These are phyloP conservation scores for Peterozyma xylosa DNA, from an alignment of 805 yeast species.

Conservation along the genomic window DNA sequence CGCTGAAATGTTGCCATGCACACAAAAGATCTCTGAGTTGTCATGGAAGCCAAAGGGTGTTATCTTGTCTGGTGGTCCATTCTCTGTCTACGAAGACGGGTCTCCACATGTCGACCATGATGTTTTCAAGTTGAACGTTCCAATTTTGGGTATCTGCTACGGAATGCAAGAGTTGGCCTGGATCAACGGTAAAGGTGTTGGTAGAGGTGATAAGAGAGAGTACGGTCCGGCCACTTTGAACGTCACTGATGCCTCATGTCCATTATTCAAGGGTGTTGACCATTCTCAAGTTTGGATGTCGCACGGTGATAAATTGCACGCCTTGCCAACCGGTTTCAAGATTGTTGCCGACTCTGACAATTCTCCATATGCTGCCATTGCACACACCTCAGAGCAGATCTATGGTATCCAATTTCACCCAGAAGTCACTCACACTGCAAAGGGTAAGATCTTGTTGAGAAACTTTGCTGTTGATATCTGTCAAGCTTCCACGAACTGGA, in stretches of 20 bases:
- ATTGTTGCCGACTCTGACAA: conserved; percentile 86
- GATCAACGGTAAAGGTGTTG: conserved; percentile 91
- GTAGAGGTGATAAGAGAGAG: conserved; percentile 95
- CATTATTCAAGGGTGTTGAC: conserved; percentile 81
- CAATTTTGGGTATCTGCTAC: conserved; percentile 95
- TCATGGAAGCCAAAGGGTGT: conserved; percentile 95
- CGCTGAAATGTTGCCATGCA: conserved; percentile 99
- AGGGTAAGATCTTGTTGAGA: conserved; percentile 80
- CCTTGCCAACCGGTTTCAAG: conserved; percentile 83
- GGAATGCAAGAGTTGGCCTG: conserved; percentile 99
- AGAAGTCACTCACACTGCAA: conserved; percentile 92
- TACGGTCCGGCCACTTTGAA: conserved; percentile 92
- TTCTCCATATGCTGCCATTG: conserved; percentile 94
- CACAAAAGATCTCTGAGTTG: conserved; percentile 90
- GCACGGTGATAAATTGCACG: conserved; percentile 92
- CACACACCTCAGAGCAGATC: conserved; percentile 63
- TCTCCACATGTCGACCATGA: conserved; percentile 98
- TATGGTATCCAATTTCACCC: conserved; percentile 99
- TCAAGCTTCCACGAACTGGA: conserved; percentile 85
- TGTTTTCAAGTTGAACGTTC: conserved; percentile 84
- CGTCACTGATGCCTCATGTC: conserved; percentile 59
- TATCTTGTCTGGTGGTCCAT: conserved; percentile 94
- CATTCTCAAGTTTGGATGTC: conserved; percentile 99
- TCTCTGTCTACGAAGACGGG: conserved; percentile 91
- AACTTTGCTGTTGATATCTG: conserved; percentile 94